Base-by-base conservation (phyloP, 352 stramenopile genomes). In the Phytopythium chamaehyphon region DNA sequence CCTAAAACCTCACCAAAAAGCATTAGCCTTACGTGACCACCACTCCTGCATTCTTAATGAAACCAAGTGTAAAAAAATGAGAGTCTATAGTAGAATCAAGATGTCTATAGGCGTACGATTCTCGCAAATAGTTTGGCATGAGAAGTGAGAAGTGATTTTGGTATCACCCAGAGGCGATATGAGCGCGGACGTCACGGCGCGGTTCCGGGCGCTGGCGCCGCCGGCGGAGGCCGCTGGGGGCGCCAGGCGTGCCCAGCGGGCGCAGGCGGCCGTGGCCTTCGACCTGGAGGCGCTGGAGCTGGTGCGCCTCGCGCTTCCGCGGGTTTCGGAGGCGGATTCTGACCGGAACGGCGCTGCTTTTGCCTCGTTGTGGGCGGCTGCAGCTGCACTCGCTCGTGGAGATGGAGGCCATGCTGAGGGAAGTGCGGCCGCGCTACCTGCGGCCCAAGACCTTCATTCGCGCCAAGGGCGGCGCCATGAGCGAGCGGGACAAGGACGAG, bases 401-500 rank as follows among this genome's bases (percentile, higher is more conserved):
- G 47, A 51, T 92, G 48, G 78, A 92, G 55, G 58, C 63, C n/a
- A 47, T 88, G 40, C 51, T 92, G 54, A 51, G 47, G 3, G 61
- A 66, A 7, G 58, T 86, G 12, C 65, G 61, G 22, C 66, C 76
- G 10, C 74, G 73, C 31, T 92, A 92, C 55, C 51, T 76, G 22
- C 55, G 69, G n/a, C 68, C 78, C 12, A 88, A 79, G 49, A 55
- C 58, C 10, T 86, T 86, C 54, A 54, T 92, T 21, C 78, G 81
- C 38, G 54, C 71, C 10, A 86, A 86, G 68, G 74, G 70, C 36
- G 57, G 64, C 10, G 61, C 52, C 23, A 88, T 92, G 76, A 86
- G 59, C 37, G 78, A 90, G 66, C 55, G 64, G 39, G 74, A 89
- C 44, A 91, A 91, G 61, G 77, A 89, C 53, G 81, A 87, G 51